phyloP scores from a whole-genome alignment of 1,284 basidiomycete genomes.

The Pyrrhoderma lamaoense region DNA sequence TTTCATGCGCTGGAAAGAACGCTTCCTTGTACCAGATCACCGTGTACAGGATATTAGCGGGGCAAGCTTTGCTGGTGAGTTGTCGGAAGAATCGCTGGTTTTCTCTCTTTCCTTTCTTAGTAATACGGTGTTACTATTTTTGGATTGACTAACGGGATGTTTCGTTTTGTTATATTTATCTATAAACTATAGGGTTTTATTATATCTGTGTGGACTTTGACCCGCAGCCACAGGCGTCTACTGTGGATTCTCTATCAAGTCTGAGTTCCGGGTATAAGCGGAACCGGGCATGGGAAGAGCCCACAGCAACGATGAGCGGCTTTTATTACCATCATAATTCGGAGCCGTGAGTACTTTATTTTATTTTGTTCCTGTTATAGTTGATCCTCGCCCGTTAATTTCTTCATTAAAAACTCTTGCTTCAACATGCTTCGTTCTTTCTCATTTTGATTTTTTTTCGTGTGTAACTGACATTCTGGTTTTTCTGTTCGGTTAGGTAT shows the following conservation, averaged over 20 bases:
- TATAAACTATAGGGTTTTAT: conserved; percentile 76
- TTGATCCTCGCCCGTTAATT: no score
- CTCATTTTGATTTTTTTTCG: background rate
- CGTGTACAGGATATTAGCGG: conserved; percentile 91
- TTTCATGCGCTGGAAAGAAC: conserved; percentile 97
- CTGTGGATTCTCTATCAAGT: background rate
- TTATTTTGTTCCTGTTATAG: no score
- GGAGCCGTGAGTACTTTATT: conserved; percentile 57
- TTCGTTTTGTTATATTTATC: no score
- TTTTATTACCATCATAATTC: conserved; percentile 94
- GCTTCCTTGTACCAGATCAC: conserved; percentile 91
- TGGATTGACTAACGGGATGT: no score
- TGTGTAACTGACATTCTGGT: no score
- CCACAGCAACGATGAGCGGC: conserved; percentile 70
- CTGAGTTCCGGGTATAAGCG: background rate
- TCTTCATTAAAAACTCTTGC: no score
- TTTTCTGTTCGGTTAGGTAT: conserved; percentile 37
- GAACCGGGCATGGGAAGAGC: conserved; percentile 19
- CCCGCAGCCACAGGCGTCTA: conserved; percentile 32
- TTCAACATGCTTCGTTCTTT: background rate
- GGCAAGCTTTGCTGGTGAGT: conserved; percentile 87
- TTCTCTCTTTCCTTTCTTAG: conserved; percentile 9
- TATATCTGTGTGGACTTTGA: conserved; percentile 80
- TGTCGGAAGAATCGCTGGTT: conserved; percentile 4
- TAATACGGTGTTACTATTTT: no score